Conservation (phyloP, 2,329 filamentous ascomycete species). For the Trichoderma sp. region DNA sequence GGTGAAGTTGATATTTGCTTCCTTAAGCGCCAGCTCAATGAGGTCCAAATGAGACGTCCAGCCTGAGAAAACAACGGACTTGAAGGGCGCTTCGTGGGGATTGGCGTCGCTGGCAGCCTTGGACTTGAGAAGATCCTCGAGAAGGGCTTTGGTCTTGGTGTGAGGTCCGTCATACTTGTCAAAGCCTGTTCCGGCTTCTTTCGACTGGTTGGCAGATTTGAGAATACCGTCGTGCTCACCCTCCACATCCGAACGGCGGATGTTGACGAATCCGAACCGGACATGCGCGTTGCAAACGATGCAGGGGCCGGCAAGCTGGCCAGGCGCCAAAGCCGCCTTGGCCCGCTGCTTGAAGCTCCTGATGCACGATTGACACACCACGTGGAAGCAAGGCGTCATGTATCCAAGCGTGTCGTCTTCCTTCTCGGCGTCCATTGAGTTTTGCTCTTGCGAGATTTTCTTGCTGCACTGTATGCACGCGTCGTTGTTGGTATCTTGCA, state of each 20-base stretch:
- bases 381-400: slow-evolving; percentile 85
- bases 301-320: slow-evolving; percentile 58
- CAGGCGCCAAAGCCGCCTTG: slow-evolving; percentile 41
- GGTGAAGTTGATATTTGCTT: slow-evolving; percentile 66
- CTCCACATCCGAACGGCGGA: slow-evolving; percentile 64
- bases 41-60: slow-evolving; percentile 96
- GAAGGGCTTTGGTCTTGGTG: slow-evolving; percentile 83
- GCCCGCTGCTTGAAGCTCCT: slow-evolving; percentile 59
- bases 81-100: slow-evolving; percentile 73
- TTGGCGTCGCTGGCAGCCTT: slow-evolving; percentile 63
- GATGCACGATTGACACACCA: slow-evolving; percentile 78
- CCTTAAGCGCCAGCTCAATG: slow-evolving; percentile 77
- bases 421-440: slow-evolving; percentile 60
- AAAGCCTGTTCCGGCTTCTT: slow-evolving; percentile 55
- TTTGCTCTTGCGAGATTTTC: slow-evolving; percentile 61
- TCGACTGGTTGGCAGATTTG: slow-evolving; percentile 38
- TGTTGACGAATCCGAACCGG: slow-evolving; percentile 65
- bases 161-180: slow-evolving; percentile 81
- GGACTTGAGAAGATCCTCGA: slow-evolving; percentile 71
- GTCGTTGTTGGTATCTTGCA: slow-evolving; percentile 80
- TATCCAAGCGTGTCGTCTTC: slow-evolving; percentile 68
- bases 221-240: slow-evolving; percentile 58
- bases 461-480: slow-evolving; percentile 70
- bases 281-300: slow-evolving; percentile 68
- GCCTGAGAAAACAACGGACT: slow-evolving; percentile 92